Percentiles rank a stretch among this genome's conserved stretches.
Evolutionary conservation across 495 filamentous ascomycete genomes (phyloP).

Genomic region (Lasiosphaeria ovina): DNA sequence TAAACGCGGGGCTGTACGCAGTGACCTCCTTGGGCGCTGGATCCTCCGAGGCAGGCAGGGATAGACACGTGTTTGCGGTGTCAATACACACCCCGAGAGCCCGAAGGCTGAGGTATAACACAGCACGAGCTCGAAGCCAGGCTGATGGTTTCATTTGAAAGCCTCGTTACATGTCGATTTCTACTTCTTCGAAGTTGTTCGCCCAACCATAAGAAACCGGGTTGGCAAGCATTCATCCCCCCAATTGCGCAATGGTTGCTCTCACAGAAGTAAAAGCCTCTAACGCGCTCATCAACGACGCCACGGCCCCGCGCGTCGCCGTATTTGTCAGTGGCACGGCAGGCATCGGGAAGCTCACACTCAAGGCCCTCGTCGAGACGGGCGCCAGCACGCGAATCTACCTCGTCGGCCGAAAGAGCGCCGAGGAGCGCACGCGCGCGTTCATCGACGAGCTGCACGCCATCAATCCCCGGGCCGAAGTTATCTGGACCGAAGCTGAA

Average conservation of each 20-base stretch:
- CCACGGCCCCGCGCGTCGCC: constrained; percentile 33
- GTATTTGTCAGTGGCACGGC: constrained; percentile 42
- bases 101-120: too few species aligned
- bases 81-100: too few species aligned
- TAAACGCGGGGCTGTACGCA: too few species aligned
- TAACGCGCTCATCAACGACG: constrained; percentile 38
- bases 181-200: too few species aligned
- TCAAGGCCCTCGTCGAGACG: constrained; percentile 28
- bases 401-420: constrained; percentile 35
- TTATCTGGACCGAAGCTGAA: constrained; percentile 38
- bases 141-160: too few species aligned
- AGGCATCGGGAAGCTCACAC: constrained; percentile 37
- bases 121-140: too few species aligned
- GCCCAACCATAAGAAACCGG: too few species aligned
- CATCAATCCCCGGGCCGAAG: constrained; percentile 35
- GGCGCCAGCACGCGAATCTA: constrained; percentile 30
- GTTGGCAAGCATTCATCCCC: neutral
- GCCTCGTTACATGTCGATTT: too few species aligned
- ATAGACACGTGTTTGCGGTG: too few species aligned
- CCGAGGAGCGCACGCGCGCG: constrained; percentile 21
- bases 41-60: too few species aligned
- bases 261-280: constrained; percentile 34
- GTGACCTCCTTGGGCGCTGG: too few species aligned
- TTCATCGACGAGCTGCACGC: constrained; percentile 32
- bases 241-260: constrained; percentile 31